Evolutionary conservation across 306 rosid species (phyloP).

Genomic region (Corylus americana): DNA sequence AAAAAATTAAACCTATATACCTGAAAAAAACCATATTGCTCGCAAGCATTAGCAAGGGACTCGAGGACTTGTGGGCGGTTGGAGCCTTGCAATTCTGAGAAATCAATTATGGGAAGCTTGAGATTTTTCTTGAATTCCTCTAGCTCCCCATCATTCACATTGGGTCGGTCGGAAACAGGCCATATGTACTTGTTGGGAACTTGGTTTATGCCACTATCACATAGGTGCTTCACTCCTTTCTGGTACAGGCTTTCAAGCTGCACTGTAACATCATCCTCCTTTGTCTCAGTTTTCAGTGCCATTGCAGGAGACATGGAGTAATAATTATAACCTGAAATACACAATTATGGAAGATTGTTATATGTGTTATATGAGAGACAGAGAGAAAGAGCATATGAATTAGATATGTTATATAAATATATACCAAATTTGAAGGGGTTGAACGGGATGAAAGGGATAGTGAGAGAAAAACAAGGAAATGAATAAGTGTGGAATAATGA

Average conservation of each 20-base stretch:
- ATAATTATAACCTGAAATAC: background rate
- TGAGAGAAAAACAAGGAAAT: constrained; percentile 1
- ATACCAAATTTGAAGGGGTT: background rate
- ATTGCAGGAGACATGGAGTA: constrained; percentile 56
- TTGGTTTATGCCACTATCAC: constrained; percentile 52
- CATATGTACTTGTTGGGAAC: constrained; percentile 68
- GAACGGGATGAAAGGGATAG: constrained; percentile 13
- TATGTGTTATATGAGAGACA: constrained; percentile 2
- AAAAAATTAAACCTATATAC: constrained; percentile 24
- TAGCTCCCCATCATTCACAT: background rate
- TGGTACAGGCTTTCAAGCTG: constrained; percentile 34
- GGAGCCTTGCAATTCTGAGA: constrained; percentile 58
- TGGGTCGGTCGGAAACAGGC: constrained; percentile 63
- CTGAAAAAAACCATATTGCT: constrained; percentile 77
- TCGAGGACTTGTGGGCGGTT: constrained; percentile 51
- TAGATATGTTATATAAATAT: background rate
- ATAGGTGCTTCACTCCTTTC: constrained; percentile 71
- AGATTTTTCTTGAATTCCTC: constrained; percentile 30
- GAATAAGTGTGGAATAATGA: constrained; percentile 10
- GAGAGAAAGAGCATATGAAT: background rate
- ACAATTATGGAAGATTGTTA: background rate
- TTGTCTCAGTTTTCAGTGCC: constrained; percentile 16
- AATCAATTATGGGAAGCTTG: constrained; percentile 70
- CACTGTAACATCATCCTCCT: background rate
- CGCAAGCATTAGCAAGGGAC: constrained; percentile 63